These are phyloP conservation scores for Arthrobotrys musiformis DNA, from an alignment of 2,329 filamentous ascomycete genomes.

Conservation along the genomic window DNA sequence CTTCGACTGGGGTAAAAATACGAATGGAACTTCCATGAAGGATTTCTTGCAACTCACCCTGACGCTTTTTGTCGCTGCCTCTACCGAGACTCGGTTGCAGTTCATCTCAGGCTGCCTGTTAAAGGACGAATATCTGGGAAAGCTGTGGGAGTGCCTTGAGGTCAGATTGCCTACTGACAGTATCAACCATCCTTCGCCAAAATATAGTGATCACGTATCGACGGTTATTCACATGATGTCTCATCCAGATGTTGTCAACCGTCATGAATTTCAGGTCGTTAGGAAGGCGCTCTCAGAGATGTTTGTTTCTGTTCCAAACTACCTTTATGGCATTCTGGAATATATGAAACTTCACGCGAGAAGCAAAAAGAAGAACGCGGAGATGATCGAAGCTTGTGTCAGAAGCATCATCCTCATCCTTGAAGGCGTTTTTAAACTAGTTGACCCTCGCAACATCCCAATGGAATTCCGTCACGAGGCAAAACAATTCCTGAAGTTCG, in stretches of 20 bases:
- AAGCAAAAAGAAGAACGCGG: background rate
- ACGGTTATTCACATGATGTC: slow-evolving; percentile 31
- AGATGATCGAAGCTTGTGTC: slow-evolving; percentile 11
- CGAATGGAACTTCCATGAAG: slow-evolving; percentile 18
- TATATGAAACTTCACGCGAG: slow-evolving; percentile 1
- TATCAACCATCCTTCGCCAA: slow-evolving; percentile 29
- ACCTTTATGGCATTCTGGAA: slow-evolving; percentile 31
- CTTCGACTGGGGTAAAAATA: slow-evolving; percentile 22
- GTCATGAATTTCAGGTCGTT: slow-evolving; percentile 6
- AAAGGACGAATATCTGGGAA: slow-evolving; percentile 21
- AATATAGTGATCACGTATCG: slow-evolving; percentile 33
- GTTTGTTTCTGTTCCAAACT: slow-evolving; percentile 23
- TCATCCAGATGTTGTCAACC: slow-evolving; percentile 22
- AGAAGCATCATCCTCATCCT: slow-evolving; percentile 20
- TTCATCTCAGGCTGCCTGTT: slow-evolving; percentile 33
- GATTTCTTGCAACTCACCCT: slow-evolving; percentile 19
- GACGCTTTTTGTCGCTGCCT: slow-evolving; percentile 17
- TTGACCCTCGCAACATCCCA: slow-evolving; percentile 17
- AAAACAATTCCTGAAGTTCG: slow-evolving; percentile 12
- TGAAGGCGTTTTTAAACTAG: slow-evolving; percentile 32
- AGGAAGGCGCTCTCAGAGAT: slow-evolving; percentile 23
- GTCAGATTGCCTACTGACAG: slow-evolving; percentile 27
- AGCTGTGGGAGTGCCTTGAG: slow-evolving; percentile 31
- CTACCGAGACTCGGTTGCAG: background rate
- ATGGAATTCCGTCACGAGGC: slow-evolving; percentile 36